Evolutionary conservation across 495 filamentous ascomycete genomes (phyloP), one percentile per base, ranked within the genome.

Genomic region (Podospora conica): DNA sequence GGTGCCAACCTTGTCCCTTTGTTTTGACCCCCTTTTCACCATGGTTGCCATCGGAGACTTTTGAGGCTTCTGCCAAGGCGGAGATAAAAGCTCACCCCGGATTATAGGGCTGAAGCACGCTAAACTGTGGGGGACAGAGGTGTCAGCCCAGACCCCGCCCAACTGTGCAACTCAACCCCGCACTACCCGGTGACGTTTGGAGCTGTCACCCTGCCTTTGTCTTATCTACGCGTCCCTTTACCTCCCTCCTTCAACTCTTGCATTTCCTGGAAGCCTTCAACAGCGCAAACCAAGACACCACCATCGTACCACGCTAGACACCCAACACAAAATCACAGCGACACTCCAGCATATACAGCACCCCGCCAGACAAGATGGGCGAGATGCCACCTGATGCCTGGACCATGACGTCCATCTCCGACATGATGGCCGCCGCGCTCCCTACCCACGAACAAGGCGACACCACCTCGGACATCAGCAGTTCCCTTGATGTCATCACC

Each of bases 401-500:
- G 58, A 59, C 79, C 2, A 72, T 84, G 53, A 75, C 76, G 59
- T 72, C 77, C 48, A 74, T 84, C 67, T 76, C 85, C 15, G 76
- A 79, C 64, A 73, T 72, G 68, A 90, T 90, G 85, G 82, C 84
- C 55, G 76, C 83, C 20, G 86, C 85, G 55, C 71, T 85, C 60
- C 79, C 84, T 27, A 81, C 83, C 73, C 74, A 87, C 79, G 58
- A 74, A 54, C 74, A 78, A 70, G 72, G 73, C 72, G 75, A 79
- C 75, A 73, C 84, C 73, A 74, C 83, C 6, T 84, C 83, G 12
- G 83, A 87, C 65, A 78, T 98, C 63, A 90, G 88, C 68, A 89
- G 85, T 71, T 82, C 90, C 2, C 90, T 90, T 76, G 96, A 98
- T 78, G 92, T 91, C 54, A 78, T 96, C 66, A 92, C 92, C 10